Evolutionary conservation across 805 yeast genomes (phyloP).

Genomic region (Sungouiozyma ichnusensis): DNA sequence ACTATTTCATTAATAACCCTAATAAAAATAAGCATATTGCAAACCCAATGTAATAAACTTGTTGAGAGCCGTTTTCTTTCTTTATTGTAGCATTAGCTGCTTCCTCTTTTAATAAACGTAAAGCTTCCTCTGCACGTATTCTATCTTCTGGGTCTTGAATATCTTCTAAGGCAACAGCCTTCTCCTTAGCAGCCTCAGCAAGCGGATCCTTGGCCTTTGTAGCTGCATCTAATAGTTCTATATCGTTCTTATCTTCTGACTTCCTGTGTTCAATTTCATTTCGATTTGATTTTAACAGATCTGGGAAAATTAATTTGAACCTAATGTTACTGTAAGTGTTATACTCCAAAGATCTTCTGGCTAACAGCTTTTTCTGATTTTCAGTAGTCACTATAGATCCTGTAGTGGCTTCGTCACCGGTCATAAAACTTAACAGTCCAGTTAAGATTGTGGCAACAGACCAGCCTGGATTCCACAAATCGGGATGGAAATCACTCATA

Average conservation of each 20-base stretch:
- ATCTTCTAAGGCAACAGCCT: slow-evolving; percentile 28
- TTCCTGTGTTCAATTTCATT: slow-evolving; percentile 17
- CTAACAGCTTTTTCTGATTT: slow-evolving; percentile 43
- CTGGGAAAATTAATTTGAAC: slow-evolving; percentile 61
- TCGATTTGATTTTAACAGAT: slow-evolving; percentile 34
- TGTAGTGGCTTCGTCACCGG: slow-evolving; percentile 73
- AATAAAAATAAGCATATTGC: slow-evolving; percentile 27
- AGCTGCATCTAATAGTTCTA: slow-evolving; percentile 2
- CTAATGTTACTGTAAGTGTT: slow-evolving; percentile 44
- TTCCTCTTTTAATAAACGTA: slow-evolving; percentile 8
- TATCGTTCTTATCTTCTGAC: slow-evolving; percentile 5
- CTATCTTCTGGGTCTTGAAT: slow-evolving; percentile 62
- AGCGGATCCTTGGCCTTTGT: slow-evolving; percentile 13
- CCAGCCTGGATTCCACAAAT: slow-evolving; percentile 96
- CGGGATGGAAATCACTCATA: slow-evolving; percentile 94
- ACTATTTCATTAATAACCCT: slow-evolving; percentile 27
- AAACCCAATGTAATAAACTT: slow-evolving; percentile 23
- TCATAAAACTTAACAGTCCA: slow-evolving; percentile 87
- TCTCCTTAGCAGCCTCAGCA: slow-evolving; percentile 24
- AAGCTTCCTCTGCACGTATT: slow-evolving; percentile 36
- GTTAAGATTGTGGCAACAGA: slow-evolving; percentile 79
- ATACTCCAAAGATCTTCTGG: slow-evolving; percentile 51
- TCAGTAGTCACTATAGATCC: slow-evolving; percentile 68
- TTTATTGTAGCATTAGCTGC: slow-evolving; percentile 3
- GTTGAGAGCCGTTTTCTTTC: slow-evolving; percentile 7